A percentile compares a stretch with the other conserved stretches of the same genome.
Evolutionary conservation across 352 stramenopile genomes (phyloP).

Genomic region (Blastocystis sp.): DNA sequence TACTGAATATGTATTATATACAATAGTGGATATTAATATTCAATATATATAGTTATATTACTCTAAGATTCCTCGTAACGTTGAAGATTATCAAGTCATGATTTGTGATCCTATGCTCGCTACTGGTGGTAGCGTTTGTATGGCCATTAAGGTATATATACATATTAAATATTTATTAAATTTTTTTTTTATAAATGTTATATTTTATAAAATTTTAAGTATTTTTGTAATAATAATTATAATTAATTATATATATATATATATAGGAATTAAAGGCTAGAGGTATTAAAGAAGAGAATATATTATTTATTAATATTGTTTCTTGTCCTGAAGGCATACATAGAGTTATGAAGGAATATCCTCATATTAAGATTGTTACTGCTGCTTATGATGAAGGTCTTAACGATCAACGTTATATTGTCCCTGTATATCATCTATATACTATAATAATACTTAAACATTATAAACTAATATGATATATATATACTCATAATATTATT

Average conservation of each 20-base stretch:
- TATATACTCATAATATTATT: too few species aligned
- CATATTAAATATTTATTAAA: neutral
- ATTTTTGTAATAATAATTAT: too few species aligned
- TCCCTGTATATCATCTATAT: constrained; percentile 39
- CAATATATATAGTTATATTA: constrained; percentile 38
- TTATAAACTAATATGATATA: too few species aligned
- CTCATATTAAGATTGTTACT: constrained; percentile 40
- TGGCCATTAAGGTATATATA: constrained; percentile 28
- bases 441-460: too few species aligned
- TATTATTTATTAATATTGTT: constrained; percentile 44
- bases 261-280: constrained; percentile 32
- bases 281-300: constrained; percentile 23
- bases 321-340: constrained; percentile 42
- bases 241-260: too few species aligned
- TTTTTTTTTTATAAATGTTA: too few species aligned
- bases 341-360: constrained; percentile 23
- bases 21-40: neutral
- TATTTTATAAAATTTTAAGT: too few species aligned
- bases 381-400: constrained; percentile 39
- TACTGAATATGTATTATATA: too few species aligned
- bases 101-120: constrained; percentile 44
- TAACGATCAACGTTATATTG: constrained; percentile 45
- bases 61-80: constrained; percentile 40
- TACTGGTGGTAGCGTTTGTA: constrained; percentile 39
- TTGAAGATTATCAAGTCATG: constrained; percentile 38